Evolutionary conservation across 805 yeast genomes (phyloP).

Genomic region (Kazachstania africana): DNA sequence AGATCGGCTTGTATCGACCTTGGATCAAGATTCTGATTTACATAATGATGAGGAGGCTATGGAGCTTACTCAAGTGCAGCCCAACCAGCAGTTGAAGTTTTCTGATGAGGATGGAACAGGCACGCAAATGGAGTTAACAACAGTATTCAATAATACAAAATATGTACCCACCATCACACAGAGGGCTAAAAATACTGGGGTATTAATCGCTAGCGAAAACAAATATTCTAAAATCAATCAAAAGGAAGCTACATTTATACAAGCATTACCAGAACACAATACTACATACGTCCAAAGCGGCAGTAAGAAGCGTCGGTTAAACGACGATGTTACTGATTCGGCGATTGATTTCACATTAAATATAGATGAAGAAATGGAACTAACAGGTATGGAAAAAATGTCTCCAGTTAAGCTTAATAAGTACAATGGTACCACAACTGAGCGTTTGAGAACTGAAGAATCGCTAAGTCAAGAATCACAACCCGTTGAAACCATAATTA

Average conservation of each 20-base stretch:
- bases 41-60: constrained; percentile 3
- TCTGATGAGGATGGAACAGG: not conserved
- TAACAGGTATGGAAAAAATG: constrained; percentile 21
- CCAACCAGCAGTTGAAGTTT: not conserved
- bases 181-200: too few species aligned
- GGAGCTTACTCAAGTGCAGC: constrained; percentile 1
- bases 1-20: too few species aligned
- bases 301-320: not conserved
- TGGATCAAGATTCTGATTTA: not conserved
- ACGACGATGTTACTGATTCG: not conserved
- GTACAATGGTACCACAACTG: constrained; percentile 2
- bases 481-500: too few species aligned
- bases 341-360: too few species aligned
- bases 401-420: constrained; percentile 16
- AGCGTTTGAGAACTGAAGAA: not conserved
- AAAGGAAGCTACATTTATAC: too few species aligned
- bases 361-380: too few species aligned
- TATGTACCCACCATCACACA: too few species aligned
- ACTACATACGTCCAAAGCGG: not conserved
- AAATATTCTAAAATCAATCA: too few species aligned
- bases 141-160: too few species aligned
- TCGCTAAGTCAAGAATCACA: not conserved
- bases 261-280: not conserved
- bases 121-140: too few species aligned
- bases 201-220: too few species aligned